Percentiles rank a stretch among this genome's conserved stretches.
Evolutionary conservation across 768 basidiomycete species (phyloP).

Genomic region (Mycena kentingensis): DNA sequence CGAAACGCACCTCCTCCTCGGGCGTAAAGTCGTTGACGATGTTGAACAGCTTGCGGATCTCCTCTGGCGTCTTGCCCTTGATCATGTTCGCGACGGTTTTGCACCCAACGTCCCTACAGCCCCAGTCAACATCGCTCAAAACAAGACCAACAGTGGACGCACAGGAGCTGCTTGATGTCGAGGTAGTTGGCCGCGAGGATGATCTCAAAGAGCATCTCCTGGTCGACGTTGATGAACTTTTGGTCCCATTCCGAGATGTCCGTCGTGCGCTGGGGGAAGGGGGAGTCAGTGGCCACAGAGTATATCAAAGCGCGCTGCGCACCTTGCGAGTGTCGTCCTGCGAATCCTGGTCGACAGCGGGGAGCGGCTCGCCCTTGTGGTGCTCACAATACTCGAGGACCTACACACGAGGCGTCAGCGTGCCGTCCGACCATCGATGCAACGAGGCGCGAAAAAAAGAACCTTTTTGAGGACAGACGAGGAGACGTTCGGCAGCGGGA

Average conservation of each 20-base stretch:
- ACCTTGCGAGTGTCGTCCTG: conserved; percentile 96
- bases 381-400: conserved; percentile 99
- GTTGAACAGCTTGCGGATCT: conserved; percentile 98
- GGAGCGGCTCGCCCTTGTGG: conserved; percentile 96
- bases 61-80: conserved; percentile 99
- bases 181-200: conserved; percentile 99
- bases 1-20: conserved; percentile 84
- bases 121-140: background rate
- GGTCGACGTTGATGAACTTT: conserved; percentile 97
- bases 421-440: background rate
- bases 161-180: conserved; percentile 98
- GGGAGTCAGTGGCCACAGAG: no score
- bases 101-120: conserved; percentile 89
- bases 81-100: conserved; percentile 99
- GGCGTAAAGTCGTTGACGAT: conserved; percentile 98
- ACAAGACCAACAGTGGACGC: conserved; percentile 30
- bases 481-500: conserved; percentile 92
- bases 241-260: conserved; percentile 99
- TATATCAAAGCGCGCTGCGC: no score
- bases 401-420: conserved; percentile 39
- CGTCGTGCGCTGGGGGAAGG: conserved; percentile 90
- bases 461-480: conserved; percentile 94
- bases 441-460: background rate
- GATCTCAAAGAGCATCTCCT: conserved; percentile 99
- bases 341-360: conserved; percentile 75